Conservation (phyloP, 495 filamentous ascomycete genomes). For the Neurospora sp. region DNA sequence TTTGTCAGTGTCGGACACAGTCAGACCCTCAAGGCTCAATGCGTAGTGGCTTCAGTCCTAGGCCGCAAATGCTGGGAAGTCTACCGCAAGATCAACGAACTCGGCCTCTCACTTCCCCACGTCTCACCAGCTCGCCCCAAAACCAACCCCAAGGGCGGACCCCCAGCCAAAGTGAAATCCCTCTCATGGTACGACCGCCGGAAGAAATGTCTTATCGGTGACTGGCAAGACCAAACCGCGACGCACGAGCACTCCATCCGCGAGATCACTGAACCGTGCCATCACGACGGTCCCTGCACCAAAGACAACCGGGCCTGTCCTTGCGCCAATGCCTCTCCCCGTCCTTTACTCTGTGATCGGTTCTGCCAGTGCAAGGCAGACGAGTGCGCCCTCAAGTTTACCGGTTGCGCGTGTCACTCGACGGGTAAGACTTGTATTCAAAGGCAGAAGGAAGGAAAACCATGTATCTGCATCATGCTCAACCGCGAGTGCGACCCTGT, state of each 20-base stretch:
- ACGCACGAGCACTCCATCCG: conserved; percentile 34
- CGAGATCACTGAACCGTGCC: conserved; percentile 32
- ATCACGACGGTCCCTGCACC: conserved; percentile 37
- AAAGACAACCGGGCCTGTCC: conserved; percentile 35
- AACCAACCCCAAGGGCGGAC: background rate
- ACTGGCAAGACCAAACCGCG: conserved; percentile 37
- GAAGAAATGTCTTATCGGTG: conserved; percentile 34
- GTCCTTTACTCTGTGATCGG: conserved; percentile 52
- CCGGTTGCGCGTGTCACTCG: conserved; percentile 52
- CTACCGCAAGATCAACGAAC: conserved; percentile 32
- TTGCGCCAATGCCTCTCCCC: conserved; percentile 36
- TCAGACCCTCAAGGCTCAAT: conserved; percentile 23
- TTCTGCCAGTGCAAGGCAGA: conserved; percentile 50
- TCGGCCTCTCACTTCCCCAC: conserved; percentile 20
- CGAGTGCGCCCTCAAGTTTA: conserved; percentile 52
- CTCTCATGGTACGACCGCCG: conserved; percentile 38
- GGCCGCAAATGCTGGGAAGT: conserved; percentile 42
- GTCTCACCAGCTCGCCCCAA: conserved; percentile 9
- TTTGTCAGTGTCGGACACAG: conserved; percentile 30
- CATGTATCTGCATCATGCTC: conserved; percentile 48
- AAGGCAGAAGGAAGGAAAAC: conserved; percentile 34
- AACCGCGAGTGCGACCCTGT: conserved; percentile 65
- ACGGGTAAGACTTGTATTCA: conserved; percentile 40
- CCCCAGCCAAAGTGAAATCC: conserved; percentile 22
- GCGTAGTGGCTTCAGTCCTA: conserved; percentile 30